A percentile compares a stretch with the other conserved stretches of the same genome.
These are phyloP conservation scores for Scleromitrula shiraiana DNA, from an alignment of 2,329 filamentous ascomycete species.

Conservation along the genomic window DNA sequence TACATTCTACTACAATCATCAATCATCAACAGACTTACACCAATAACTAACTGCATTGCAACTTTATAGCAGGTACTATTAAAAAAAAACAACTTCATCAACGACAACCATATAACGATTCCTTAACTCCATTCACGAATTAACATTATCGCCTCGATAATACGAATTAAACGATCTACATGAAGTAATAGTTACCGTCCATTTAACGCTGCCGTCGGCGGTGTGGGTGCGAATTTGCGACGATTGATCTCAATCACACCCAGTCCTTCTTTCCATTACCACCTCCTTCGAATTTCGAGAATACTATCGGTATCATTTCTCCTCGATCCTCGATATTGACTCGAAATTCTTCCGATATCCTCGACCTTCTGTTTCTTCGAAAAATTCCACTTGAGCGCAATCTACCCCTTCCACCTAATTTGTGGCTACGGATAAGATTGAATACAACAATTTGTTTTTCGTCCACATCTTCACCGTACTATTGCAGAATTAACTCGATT, in stretches of 20 bases:
- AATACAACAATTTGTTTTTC: neutral
- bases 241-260: conserved; percentile 11
- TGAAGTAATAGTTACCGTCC: conserved; percentile 14
- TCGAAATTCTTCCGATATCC: neutral
- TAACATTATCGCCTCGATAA: conserved; percentile 10
- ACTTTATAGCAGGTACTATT: no score
- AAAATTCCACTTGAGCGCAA: conserved; percentile 6
- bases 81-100: conserved; percentile 9
- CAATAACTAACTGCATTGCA: neutral
- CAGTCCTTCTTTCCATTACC: conserved; percentile 10
- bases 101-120: conserved; percentile 19
- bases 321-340: conserved; percentile 8
- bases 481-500: no score
- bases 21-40: no score
- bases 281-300: conserved; percentile 4
- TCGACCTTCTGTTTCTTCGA: neutral
- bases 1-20: no score
- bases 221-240: conserved; percentile 16
- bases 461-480: no score
- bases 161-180: conserved; percentile 11
- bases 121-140: conserved; percentile 2
- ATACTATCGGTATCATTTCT: conserved; percentile 1
- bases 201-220: conserved; percentile 17
- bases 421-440: neutral
- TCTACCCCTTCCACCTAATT: conserved; percentile 2